Conservation (phyloP, 805 yeast species). For the Candida sithepensis region DNA sequence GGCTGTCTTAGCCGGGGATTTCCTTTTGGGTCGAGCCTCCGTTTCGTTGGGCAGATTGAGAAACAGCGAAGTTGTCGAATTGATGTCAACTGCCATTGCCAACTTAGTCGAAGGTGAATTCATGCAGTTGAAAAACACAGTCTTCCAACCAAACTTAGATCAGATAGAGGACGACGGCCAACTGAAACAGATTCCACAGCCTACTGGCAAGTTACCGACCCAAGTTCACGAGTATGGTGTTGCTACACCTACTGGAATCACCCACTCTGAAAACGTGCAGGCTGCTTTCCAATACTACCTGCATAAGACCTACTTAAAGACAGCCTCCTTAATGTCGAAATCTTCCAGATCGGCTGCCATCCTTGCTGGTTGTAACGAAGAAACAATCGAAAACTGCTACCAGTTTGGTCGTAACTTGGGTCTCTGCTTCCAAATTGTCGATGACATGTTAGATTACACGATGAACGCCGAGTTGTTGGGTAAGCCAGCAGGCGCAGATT, state of each 20-base stretch:
- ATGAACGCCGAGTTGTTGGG: slow-evolving; percentile 83
- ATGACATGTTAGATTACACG: slow-evolving; percentile 93
- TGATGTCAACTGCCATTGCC: slow-evolving; percentile 93
- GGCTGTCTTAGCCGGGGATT: slow-evolving; percentile 98
- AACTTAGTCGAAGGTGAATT: slow-evolving; percentile 97
- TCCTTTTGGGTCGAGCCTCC: slow-evolving; percentile 91
- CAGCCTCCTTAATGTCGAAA: slow-evolving; percentile 92
- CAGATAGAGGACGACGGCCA: slow-evolving; percentile 44
- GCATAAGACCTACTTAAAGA: slow-evolving; percentile 92
- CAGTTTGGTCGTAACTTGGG: slow-evolving; percentile 92
- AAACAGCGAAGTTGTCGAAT: slow-evolving; percentile 96
- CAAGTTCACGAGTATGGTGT: slow-evolving; percentile 57
- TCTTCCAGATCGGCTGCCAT: slow-evolving; percentile 92
- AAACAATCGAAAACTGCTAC: slow-evolving; percentile 80
- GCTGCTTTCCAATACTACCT: slow-evolving; percentile 94
- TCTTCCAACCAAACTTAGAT: slow-evolving; percentile 48
- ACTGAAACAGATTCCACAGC: slow-evolving; percentile 43
- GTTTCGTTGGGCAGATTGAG: slow-evolving; percentile 90
- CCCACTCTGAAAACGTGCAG: slow-evolving; percentile 63
- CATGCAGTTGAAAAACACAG: slow-evolving; percentile 96
- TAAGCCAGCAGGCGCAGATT: slow-evolving; percentile 94
- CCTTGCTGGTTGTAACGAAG: slow-evolving; percentile 74
- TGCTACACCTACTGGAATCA: slow-evolving; percentile 22
- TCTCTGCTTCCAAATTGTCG: slow-evolving; percentile 92
- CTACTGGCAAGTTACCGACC: slow-evolving; percentile 63